Evolutionary conservation across 257 asterid genomes (phyloP).

Genomic region (Orobanche coerulescens): DNA sequence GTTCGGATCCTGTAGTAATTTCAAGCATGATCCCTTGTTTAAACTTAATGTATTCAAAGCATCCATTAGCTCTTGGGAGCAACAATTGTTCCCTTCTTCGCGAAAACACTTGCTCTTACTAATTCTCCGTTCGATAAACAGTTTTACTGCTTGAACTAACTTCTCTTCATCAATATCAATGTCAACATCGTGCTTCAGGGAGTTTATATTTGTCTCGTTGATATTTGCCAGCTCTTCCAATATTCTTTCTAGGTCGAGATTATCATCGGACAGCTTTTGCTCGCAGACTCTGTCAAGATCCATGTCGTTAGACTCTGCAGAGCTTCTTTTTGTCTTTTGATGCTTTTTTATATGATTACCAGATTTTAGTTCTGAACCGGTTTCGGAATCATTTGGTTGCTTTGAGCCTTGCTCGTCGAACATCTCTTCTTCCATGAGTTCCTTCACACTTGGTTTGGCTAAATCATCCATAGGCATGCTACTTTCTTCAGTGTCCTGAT

Average conservation of each 20-base stretch:
- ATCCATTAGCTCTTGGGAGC: constrained; percentile 60
- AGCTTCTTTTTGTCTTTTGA: constrained; percentile 31
- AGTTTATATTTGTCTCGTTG: constrained; percentile 24
- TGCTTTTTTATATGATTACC: constrained; percentile 33
- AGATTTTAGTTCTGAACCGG: constrained; percentile 26
- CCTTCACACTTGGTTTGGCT: constrained; percentile 66
- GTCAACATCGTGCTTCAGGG: constrained; percentile 24
- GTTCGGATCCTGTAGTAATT: constrained; percentile 58
- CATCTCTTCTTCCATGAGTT: constrained; percentile 95
- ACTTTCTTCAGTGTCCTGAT: constrained; percentile 46
- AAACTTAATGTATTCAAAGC: constrained; percentile 47
- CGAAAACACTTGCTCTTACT: constrained; percentile 31
- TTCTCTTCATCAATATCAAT: constrained; percentile 44
- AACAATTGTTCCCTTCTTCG: constrained; percentile 40
- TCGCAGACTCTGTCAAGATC: constrained; percentile 25
- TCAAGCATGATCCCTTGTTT: constrained; percentile 47
- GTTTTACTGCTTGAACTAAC: constrained; percentile 52
- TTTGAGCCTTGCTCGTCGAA: constrained; percentile 35
- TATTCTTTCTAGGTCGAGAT: constrained; percentile 46
- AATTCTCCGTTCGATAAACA: constrained; percentile 48
- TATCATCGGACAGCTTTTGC: constrained; percentile 27
- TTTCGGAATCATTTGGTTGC: constrained; percentile 31
- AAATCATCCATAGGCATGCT: constrained; percentile 28
- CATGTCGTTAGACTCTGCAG: constrained; percentile 34
- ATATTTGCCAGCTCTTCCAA: constrained; percentile 43